Conservation (phyloP, 352 stramenopile species). For the Albugo candida region DNA sequence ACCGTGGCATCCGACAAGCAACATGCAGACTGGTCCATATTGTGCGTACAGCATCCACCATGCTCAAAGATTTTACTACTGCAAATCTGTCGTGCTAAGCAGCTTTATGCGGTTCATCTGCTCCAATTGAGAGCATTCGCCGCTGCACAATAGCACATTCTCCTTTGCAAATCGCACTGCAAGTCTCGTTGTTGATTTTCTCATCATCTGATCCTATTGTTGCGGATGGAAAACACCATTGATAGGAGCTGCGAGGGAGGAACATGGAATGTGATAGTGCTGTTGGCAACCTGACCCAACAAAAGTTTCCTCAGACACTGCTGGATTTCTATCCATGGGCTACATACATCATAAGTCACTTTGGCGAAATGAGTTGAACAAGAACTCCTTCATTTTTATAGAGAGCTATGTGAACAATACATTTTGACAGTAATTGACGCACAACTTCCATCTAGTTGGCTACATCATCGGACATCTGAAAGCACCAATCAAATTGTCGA, state of each 20-base stretch:
- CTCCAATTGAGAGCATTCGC: too few relatives aligned
- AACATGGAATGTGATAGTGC: not conserved
- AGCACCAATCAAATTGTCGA: too few relatives aligned
- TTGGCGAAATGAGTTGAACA: not conserved
- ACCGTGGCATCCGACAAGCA: constrained; percentile 36
- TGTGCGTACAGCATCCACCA: not conserved
- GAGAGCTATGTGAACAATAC: not conserved
- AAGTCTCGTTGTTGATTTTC: not conserved
- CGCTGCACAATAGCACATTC: too few relatives aligned
- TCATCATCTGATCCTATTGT: not conserved
- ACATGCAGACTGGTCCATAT: constrained; percentile 1
- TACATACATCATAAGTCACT: not conserved
- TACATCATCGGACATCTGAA: too few relatives aligned
- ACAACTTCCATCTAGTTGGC: not conserved
- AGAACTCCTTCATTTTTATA: not conserved
- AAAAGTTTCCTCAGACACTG: not conserved
- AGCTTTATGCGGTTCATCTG: not conserved
- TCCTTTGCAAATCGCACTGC: too few relatives aligned
- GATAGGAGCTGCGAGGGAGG: not conserved
- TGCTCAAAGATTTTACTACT: not conserved
- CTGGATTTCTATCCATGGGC: not conserved
- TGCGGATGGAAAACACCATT: not conserved
- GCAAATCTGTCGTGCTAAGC: not conserved
- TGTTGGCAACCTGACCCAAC: not conserved
- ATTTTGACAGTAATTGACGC: not conserved